Evolutionary conservation across 208 protist genomes (phyloP), one percentile per base, ranked within the genome.

Genomic region (Acanthamoeba sp.): DNA sequence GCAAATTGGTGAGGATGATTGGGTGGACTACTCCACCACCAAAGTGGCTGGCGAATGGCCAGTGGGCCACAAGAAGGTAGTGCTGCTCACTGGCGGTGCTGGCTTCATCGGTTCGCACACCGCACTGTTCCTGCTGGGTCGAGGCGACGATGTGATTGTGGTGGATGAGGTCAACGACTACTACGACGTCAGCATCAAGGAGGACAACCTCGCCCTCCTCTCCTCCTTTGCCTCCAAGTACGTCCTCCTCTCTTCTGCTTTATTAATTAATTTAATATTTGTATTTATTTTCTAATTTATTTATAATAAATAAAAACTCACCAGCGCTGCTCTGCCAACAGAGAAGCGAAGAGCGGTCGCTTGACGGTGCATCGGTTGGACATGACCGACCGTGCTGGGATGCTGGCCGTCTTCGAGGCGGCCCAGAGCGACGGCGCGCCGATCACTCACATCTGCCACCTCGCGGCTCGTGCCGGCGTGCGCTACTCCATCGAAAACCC

Each of bases 101-200:
- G 90, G 90, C 32, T 94, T 94, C 50, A 94, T 94, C 27, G 90
- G 90, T 5, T 85, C 69, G 20, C 90, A 94, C 36, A 94, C 90
- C 0, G 64, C 90, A 4, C 32, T 38, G 0, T 18, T 36, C 32
- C 69, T 94, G 38, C 62, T 94, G 2, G 36, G 50, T 32, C 45
- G 90, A 57, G 90, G 90, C 32, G 90, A 94, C 50, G 69, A 94
- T 29, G 90, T 94, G 24, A 94, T 94, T 22, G 64, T 94, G 2
- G 69, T 94, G 29, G 90, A 94, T 27, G 90, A 94, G 52, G 52
- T 94, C 24, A 94, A 94, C 69, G 71, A 94, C 50, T 94, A 94
- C 71, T 94, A 94, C 50, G 90, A 94, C 73, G 9, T 94, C 45
- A 29, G 42, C 48, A 80, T 85, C 50, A 94, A 94, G 69, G 69